Evolutionary conservation across 768 basidiomycete species (phyloP).

Genomic region (Basidioascus undulatus): DNA sequence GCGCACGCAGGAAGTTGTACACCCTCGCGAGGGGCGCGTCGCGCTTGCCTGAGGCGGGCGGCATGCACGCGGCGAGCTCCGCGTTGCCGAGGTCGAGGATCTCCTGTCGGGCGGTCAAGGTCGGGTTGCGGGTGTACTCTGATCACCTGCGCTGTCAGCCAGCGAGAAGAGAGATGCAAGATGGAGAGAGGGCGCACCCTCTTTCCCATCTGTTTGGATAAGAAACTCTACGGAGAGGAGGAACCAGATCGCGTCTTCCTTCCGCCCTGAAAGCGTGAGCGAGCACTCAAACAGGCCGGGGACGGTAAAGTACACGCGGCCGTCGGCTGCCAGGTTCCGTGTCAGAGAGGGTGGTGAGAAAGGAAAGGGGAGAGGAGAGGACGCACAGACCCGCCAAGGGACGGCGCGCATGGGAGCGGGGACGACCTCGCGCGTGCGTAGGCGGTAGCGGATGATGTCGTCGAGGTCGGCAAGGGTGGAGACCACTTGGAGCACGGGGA

Average conservation of each 20-base stretch:
- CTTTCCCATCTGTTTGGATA: constrained; percentile 30
- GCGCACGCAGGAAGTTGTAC: constrained; percentile 69
- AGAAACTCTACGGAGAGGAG: constrained; percentile 28
- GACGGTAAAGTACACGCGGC: constrained; percentile 54
- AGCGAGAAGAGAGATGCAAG: not conserved
- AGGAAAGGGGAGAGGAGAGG: constrained; percentile 11
- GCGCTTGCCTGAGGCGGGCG: constrained; percentile 34
- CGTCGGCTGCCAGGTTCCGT: constrained; percentile 29
- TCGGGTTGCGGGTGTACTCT: constrained; percentile 8
- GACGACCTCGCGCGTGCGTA: constrained; percentile 56
- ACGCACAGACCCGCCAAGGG: constrained; percentile 36
- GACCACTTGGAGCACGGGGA: constrained; percentile 40
- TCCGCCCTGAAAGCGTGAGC: constrained; percentile 42
- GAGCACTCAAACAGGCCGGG: constrained; percentile 47
- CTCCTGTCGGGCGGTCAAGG: not conserved
- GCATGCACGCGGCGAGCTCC: constrained; percentile 26
- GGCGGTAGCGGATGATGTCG: constrained; percentile 47
- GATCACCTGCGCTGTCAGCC: not conserved
- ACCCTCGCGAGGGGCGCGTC: constrained; percentile 66
- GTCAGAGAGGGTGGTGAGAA: constrained; percentile 2
- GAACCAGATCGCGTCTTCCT: constrained; percentile 42
- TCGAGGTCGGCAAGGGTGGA: constrained; percentile 47
- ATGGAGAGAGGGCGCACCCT: not conserved
- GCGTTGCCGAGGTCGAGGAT: constrained; percentile 4
- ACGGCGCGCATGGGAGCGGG: constrained; percentile 53